Base-by-base conservation (phyloP, 2,329 filamentous ascomycete genomes). In the Scleromitrula shiraiana region DNA sequence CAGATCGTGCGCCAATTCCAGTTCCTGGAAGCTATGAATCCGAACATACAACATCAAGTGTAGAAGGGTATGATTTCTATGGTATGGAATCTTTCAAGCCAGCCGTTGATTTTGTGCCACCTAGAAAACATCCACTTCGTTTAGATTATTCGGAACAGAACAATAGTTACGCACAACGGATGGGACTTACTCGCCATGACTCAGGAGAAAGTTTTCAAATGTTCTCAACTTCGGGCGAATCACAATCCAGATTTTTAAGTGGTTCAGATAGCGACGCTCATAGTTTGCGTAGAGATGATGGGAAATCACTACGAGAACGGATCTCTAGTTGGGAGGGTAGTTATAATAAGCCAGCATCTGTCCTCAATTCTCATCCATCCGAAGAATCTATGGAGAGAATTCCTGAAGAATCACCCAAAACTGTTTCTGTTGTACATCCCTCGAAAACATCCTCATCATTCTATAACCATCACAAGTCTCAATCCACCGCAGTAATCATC, bases 61-160 rank as follows among this genome's bases (percentile, higher is more conserved):
- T 61, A 1, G 78, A 82, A 54, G 79, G 79, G 0, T 82, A 83
- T 56, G 79, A 83, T 61, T 83, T 83, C 57, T 82, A 82, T 58
- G 80, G 78, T 56, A 66, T 78, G 23, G 77, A 78, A n/a, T 73
- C 64, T 54, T 51, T 61, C 75, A 47, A 65, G 66, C 41, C 67
- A 37, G 75, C 74, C 6, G 74, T 80, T 39, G 75, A 80, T 51
- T 73, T 79, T 41, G 75, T 72, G 7, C 60, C 70, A 5, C 68
- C 63, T 45, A 69, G 66, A 54, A 67, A 66, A 47, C 67, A 67
- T 46, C 63, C 65, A 5, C 53, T 68, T 5, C 60, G 62, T 17
- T 56, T 67, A 50, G 69, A 66, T 44, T 61, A 62, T 27, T 39
- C 51, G 7, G 51, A 55, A 10, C 44, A 45, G 12, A 50, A 48